A percentile compares a stretch with the other conserved stretches of the same genome.
Evolutionary conservation across 768 basidiomycete genomes (phyloP).

Genomic region (Termitomyces sp.): DNA sequence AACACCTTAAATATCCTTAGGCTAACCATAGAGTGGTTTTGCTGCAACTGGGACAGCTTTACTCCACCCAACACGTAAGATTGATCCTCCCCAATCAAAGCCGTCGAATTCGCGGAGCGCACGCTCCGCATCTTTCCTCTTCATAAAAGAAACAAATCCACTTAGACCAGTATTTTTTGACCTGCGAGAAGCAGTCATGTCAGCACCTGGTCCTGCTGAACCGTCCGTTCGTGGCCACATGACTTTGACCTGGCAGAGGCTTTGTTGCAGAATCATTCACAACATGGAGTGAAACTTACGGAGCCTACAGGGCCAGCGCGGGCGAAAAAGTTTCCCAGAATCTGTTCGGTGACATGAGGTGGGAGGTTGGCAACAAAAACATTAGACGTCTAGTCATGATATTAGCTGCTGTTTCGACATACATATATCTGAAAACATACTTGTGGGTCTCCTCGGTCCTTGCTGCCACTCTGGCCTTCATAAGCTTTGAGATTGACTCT

Average conservation of each 20-base stretch:
- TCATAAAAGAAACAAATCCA: conserved; percentile 98
- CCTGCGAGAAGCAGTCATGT: conserved; percentile 68
- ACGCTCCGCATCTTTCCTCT: conserved; percentile 81
- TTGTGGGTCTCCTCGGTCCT: conserved; percentile 83
- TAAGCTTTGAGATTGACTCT: conserved; percentile 50
- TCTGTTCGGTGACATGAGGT: conserved; percentile 76
- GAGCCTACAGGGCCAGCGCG: conserved; percentile 90
- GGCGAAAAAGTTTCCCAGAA: conserved; percentile 87
- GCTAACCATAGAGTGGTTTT: conserved; percentile 75
- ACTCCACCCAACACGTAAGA: conserved; percentile 92
- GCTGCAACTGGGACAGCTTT: conserved; percentile 88
- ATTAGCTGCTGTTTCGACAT: not conserved
- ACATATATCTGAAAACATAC: conserved; percentile 31
- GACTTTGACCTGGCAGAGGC: conserved; percentile 67
- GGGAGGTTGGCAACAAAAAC: conserved; percentile 95
- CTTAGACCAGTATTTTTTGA: conserved; percentile 75
- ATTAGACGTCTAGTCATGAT: conserved; percentile 71
- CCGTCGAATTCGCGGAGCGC: conserved; percentile 91
- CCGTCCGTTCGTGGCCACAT: conserved; percentile 97
- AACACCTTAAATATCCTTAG: not conserved
- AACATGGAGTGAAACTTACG: conserved; percentile 31
- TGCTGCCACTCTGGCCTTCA: conserved; percentile 86
- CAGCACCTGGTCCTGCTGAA: conserved; percentile 59
- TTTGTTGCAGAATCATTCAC: not conserved
- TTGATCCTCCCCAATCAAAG: conserved; percentile 88